phyloP scores from a whole-genome alignment of 768 basidiomycete species.

The Mycena amicta region DNA sequence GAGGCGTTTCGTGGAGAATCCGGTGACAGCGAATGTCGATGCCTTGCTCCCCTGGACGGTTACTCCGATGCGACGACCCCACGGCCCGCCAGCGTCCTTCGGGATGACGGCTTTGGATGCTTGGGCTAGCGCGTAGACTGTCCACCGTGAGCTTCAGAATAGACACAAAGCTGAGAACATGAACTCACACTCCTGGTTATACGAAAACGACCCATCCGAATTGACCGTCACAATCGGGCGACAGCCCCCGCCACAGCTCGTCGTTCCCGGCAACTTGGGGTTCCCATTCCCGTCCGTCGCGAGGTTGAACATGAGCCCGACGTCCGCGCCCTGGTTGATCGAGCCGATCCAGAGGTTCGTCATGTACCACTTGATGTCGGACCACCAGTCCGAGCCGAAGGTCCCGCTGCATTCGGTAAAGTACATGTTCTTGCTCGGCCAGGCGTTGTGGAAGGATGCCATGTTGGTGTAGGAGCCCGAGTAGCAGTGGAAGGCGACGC shows the following conservation, averaged over 20 bases:
- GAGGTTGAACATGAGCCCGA: conserved; percentile 76
- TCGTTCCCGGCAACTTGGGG: conserved; percentile 64
- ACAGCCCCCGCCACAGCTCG: conserved; percentile 67
- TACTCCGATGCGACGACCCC: conserved; percentile 69
- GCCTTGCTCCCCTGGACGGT: conserved; percentile 55
- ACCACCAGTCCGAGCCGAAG: conserved; percentile 70
- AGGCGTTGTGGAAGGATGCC: conserved; percentile 11
- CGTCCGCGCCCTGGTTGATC: conserved; percentile 39
- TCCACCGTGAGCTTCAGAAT: not conserved
- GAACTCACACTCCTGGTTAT: conserved; percentile 65
- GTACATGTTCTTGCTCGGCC: conserved; percentile 11
- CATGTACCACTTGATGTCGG: conserved; percentile 79
- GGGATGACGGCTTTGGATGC: conserved; percentile 77
- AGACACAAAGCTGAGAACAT: not conserved
- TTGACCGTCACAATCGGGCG: conserved; percentile 70
- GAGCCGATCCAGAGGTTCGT: conserved; percentile 45
- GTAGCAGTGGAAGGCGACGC: conserved; percentile 70
- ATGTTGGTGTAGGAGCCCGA: conserved; percentile 5
- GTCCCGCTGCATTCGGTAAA: conserved; percentile 21
- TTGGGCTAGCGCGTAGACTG: conserved; percentile 69
- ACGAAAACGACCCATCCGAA: conserved; percentile 58
- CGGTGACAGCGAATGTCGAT: conserved; percentile 64
- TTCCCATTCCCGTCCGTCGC: conserved; percentile 60
- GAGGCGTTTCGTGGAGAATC: conserved; percentile 62
- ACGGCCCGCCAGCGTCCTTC: conserved; percentile 68